These are phyloP conservation scores for Glarea lozoyensis DNA, from an alignment of 495 filamentous ascomycete genomes.

Conservation along the genomic window DNA sequence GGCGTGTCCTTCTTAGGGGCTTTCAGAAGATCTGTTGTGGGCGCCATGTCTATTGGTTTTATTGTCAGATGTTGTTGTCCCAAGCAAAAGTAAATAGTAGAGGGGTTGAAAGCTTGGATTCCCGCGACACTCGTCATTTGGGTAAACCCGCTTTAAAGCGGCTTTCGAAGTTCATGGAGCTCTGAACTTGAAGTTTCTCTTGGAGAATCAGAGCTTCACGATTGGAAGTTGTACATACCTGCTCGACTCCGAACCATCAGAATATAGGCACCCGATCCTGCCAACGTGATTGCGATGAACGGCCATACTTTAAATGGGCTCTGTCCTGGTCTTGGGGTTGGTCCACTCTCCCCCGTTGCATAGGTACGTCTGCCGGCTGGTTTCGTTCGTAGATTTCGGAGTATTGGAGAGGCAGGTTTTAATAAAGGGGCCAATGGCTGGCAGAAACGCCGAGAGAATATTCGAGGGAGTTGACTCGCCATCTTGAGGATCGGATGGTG, in stretches of 20 bases:
- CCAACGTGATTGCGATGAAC: conserved; percentile 48
- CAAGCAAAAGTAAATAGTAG: not conserved
- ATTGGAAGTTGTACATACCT: conserved; percentile 11
- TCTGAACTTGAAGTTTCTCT: no score
- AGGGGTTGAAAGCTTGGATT: not conserved
- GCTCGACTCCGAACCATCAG: conserved; percentile 51
- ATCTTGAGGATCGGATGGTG: conserved; percentile 5
- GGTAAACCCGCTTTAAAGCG: conserved; percentile 11
- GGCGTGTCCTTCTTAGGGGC: conserved; percentile 47
- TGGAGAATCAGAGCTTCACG: no score
- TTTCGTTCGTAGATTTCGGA: conserved; percentile 8
- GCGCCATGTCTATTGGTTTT: conserved; percentile 25
- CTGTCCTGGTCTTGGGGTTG: conserved; percentile 23
- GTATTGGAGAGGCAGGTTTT: conserved; percentile 1
- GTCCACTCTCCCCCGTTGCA: conserved; percentile 22
- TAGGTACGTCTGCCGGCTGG: conserved; percentile 13
- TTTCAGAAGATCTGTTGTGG: conserved; percentile 32
- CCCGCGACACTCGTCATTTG: not conserved
- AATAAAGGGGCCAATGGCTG: conserved; percentile 9
- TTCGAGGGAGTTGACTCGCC: conserved; percentile 13
- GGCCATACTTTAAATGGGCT: conserved; percentile 55
- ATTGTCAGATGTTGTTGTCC: no score
- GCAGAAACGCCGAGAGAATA: conserved; percentile 16
- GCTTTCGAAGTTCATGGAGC: conserved; percentile 14
- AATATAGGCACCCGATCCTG: conserved; percentile 51